Conservation (phyloP, 345 rosid species). For the Nephelium lappaceum region DNA sequence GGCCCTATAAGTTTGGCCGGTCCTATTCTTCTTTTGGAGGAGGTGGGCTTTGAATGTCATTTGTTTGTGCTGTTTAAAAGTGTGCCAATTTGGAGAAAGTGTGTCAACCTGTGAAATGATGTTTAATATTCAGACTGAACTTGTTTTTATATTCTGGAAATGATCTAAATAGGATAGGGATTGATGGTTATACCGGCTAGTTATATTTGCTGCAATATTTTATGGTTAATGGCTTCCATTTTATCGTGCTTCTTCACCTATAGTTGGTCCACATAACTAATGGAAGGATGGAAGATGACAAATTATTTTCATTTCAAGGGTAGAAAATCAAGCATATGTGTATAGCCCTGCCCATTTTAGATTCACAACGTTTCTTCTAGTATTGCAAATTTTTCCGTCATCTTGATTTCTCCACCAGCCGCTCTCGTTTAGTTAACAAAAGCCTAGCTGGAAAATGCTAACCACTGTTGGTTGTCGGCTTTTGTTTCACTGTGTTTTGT, state of each 20-base stretch:
- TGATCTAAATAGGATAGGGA: slow-evolving; percentile 21
- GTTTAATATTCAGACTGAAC: slow-evolving; percentile 20
- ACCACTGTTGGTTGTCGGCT: background rate
- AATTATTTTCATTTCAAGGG: background rate
- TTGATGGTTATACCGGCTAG: slow-evolving; percentile 10
- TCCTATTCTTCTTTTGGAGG: slow-evolving; percentile 52
- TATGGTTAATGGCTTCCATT: background rate
- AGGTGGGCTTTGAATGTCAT: slow-evolving; percentile 80
- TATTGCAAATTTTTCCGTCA: background rate
- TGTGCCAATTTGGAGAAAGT: slow-evolving; percentile 27
- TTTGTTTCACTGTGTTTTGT: background rate
- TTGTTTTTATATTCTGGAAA: slow-evolving; percentile 25
- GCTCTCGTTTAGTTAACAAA: background rate
- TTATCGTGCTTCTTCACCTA: background rate
- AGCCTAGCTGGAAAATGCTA: background rate
- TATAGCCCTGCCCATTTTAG: background rate
- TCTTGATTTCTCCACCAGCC: background rate
- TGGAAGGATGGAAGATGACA: background rate
- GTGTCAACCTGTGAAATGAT: slow-evolving; percentile 19
- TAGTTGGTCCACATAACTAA: background rate
- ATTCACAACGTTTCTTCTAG: slow-evolving; percentile 12
- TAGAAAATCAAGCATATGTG: slow-evolving; percentile 4
- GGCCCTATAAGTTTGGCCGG: slow-evolving; percentile 24
- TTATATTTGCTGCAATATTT: slow-evolving; percentile 3
- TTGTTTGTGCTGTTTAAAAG: slow-evolving; percentile 31